phyloP scores from a whole-genome alignment of 768 basidiomycete genomes.

The Suillus lakei region DNA sequence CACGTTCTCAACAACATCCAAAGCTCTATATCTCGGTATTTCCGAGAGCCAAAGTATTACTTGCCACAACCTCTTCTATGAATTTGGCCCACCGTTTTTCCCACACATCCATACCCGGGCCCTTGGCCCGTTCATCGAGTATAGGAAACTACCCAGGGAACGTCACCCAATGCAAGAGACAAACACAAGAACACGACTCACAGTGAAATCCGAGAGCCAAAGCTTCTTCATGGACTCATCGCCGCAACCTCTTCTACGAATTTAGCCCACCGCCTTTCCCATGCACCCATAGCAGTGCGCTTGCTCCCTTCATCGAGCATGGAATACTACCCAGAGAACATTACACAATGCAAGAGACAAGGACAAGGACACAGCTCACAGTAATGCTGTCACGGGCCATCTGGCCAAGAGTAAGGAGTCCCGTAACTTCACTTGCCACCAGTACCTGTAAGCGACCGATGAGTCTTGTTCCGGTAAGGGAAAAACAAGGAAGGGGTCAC shows the following conservation, averaged over 20 bases:
- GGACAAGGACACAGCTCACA: conserved; percentile 36
- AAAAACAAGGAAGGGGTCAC: conserved; percentile 33
- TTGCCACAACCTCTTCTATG: conserved; percentile 39
- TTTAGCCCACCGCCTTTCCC: conserved; percentile 51
- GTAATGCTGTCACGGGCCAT: conserved; percentile 66
- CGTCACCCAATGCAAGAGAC: conserved; percentile 9
- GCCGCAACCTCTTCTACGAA: conserved; percentile 45
- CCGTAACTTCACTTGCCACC: conserved; percentile 66
- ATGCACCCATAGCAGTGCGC: conserved; percentile 40
- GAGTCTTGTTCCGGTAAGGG: neutral
- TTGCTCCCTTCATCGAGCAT: conserved; percentile 53
- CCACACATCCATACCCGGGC: conserved; percentile 45
- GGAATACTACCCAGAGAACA: conserved; percentile 46
- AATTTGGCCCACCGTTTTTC: conserved; percentile 51
- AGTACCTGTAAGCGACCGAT: conserved; percentile 46
- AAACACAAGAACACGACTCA: conserved; percentile 21
- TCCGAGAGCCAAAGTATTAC: conserved; percentile 12
- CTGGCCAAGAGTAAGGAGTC: conserved; percentile 60
- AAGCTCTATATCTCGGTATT: neutral
- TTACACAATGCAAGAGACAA: conserved; percentile 10
- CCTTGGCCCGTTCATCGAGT: conserved; percentile 51
- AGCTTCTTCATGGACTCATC: conserved; percentile 23
- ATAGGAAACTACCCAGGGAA: conserved; percentile 48
- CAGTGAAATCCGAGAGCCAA: conserved; percentile 35
- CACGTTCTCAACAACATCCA: neutral